Evolutionary conservation across 345 rosid genomes (phyloP), one percentile per base, ranked within the genome.

Genomic region (Geranium brycei): DNA sequence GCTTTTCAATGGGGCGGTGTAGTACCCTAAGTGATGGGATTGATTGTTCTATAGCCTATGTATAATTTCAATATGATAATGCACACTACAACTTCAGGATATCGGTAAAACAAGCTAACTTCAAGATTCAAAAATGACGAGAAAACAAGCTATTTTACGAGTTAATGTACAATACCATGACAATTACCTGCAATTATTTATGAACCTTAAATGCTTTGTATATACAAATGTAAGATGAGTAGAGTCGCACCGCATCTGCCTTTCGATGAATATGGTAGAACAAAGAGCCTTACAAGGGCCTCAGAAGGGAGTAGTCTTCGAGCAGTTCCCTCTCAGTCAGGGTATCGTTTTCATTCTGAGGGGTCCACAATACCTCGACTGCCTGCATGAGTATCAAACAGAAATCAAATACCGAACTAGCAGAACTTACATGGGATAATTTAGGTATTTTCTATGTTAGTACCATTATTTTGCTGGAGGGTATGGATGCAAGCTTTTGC

Each of bases 301-400:
- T 90, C 84, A 90, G 79, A 64, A 90, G 81, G 28, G 99, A 87
- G 76, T 87, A 93, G 77, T 90, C 96, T 76, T 88, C 91, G 7
- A 87, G 95, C 40, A 93, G 78, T 73, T 90, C 89, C 58, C 82
- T 76, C 72, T 90, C 91, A 11, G 97, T 73, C 53, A 90, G 69
- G 5, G 85, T 81, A 66, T 86, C 97, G 23, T 79, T 75, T 75
- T 87, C 98, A 64, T 87, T 79, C 71, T 92, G 97, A 12, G 99
- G 96, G 51, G 97, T 90, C 99, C 99, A 92, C 77, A 92, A 69
- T 68, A 87, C 97, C 78, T 92, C 97, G 19, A 90, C 97, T 28
- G 95, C 97, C 97, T 92, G 82, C 68, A 77, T 58, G 5, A 14
- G 51, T 18, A 64, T 61, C 40, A 64, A 78, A 60, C 58, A 62